These are phyloP conservation scores for Picocystis salinarum DNA, from an alignment of 139 green algal genomes.

Conservation along the genomic window DNA sequence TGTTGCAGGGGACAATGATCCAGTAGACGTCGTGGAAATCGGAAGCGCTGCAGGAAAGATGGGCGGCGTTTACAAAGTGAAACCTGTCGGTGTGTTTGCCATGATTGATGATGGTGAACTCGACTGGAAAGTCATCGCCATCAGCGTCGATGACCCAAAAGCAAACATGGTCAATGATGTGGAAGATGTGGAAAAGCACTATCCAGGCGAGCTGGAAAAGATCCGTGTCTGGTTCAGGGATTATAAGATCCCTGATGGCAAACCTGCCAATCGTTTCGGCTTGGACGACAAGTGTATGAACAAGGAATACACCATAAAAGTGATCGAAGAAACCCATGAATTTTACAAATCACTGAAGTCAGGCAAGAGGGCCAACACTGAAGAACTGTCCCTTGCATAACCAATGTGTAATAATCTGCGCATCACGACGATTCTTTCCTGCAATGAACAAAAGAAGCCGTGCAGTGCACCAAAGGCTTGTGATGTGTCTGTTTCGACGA, in stretches of 20 bases:
- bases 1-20: conserved; percentile 85
- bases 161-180: conserved; percentile 74
- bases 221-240: conserved; percentile 92
- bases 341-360: conserved; percentile 14
- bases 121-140: conserved; percentile 97
- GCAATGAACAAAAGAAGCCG: too few species aligned
- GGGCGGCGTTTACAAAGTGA: conserved; percentile 73
- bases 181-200: conserved; percentile 85
- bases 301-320: conserved; percentile 49
- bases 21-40: conserved; percentile 97
- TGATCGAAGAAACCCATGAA: conserved; percentile 17
- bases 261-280: conserved; percentile 84
- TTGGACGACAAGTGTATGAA: conserved; percentile 75
- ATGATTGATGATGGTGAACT: conserved; percentile 99
- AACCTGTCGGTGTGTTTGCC: conserved; percentile 64
- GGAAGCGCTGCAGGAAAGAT: conserved; percentile 34
- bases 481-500: too few species aligned
- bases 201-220: conserved; percentile 83
- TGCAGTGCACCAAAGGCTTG: too few species aligned
- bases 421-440: too few species aligned
- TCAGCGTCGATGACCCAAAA: conserved; percentile 77
- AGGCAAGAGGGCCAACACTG: conserved; percentile 13
- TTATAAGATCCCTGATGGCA: conserved; percentile 98
- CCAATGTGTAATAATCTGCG: too few species aligned
- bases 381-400: conserved; percentile 14